These are phyloP conservation scores for Cronartium quercuum DNA, from an alignment of 1,284 basidiomycete species.

Conservation along the genomic window DNA sequence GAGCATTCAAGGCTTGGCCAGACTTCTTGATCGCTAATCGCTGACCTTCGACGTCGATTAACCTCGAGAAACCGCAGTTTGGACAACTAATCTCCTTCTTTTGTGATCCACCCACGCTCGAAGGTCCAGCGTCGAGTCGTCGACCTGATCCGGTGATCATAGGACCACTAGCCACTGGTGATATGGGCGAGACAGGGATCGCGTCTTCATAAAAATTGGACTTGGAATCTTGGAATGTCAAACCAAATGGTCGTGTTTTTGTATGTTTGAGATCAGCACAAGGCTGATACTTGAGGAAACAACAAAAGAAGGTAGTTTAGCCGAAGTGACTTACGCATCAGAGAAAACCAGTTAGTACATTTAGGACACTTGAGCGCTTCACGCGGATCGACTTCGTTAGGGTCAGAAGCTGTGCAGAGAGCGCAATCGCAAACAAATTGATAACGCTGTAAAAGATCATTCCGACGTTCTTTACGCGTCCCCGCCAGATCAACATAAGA, in stretches of 20 bases:
- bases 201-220: not conserved
- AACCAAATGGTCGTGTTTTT: too few species aligned
- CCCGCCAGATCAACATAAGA: conserved; percentile 79
- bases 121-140: conserved; percentile 31
- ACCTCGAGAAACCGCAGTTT: conserved; percentile 30
- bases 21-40: conserved; percentile 33
- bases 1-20: conserved; percentile 21
- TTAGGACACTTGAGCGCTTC: conserved; percentile 36
- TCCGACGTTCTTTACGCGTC: conserved; percentile 58
- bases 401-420: conserved; percentile 53
- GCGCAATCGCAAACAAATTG: conserved; percentile 69
- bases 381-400: conserved; percentile 22
- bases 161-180: not conserved
- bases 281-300: not conserved
- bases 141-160: not conserved
- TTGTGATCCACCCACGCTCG: not conserved
- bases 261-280: too few species aligned
- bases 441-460: conserved; percentile 65
- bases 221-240: not conserved
- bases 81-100: conserved; percentile 32
- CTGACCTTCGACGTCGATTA: conserved; percentile 34
- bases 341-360: conserved; percentile 34
- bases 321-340: conserved; percentile 18
- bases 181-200: not conserved
- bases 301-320: not conserved